These are phyloP conservation scores for Taphrina flavorubra DNA, from an alignment of 1,139 yeast species.

Conservation along the genomic window DNA sequence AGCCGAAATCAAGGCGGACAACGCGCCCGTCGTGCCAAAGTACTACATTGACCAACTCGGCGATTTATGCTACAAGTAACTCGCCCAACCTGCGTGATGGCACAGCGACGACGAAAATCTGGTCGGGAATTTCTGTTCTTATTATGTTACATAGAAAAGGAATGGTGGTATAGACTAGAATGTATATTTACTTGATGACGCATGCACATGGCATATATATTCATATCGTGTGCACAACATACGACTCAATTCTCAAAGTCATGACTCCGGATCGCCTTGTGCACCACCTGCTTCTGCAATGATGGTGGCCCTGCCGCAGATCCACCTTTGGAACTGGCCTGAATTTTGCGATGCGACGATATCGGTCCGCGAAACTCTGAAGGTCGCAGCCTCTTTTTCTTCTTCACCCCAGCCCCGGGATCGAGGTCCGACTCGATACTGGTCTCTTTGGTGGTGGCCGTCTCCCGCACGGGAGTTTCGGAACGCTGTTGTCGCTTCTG, in stretches of 20 bases:
- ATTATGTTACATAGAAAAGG: too few relatives aligned
- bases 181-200: neutral
- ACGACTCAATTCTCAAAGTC: slow-evolving; percentile 9
- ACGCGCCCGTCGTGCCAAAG: slow-evolving; percentile 63
- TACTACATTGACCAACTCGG: slow-evolving; percentile 77
- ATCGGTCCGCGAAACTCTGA: slow-evolving; percentile 5
- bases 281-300: neutral
- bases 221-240: too few relatives aligned
- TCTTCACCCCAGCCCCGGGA: neutral
- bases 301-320: neutral
- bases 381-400: neutral
- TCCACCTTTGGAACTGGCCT: neutral
- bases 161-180: neutral
- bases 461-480: neutral
- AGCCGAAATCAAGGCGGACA: slow-evolving; percentile 58
- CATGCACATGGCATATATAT: too few relatives aligned
- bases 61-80: slow-evolving; percentile 62
- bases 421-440: neutral
- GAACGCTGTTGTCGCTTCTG: neutral
- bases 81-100: too few relatives aligned
- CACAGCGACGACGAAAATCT: too few relatives aligned
- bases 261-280: neutral
- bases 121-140: too few relatives aligned
- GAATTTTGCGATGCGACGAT: slow-evolving; percentile 4
- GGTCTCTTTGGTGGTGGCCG: neutral